Percentiles rank a stretch among this genome's conserved stretches.
These are phyloP conservation scores for Botrytis medusae DNA, from an alignment of 2,329 filamentous ascomycete genomes.

Conservation along the genomic window DNA sequence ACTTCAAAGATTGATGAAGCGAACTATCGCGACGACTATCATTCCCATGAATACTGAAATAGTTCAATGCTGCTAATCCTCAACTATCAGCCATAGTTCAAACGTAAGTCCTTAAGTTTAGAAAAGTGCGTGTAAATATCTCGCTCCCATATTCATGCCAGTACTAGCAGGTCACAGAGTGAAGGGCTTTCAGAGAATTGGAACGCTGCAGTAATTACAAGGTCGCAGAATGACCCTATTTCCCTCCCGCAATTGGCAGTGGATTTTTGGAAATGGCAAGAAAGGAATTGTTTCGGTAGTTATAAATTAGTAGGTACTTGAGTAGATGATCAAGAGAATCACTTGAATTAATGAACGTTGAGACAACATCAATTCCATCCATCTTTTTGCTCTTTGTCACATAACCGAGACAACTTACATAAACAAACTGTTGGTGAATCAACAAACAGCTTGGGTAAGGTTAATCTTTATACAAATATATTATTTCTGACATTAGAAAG, in stretches of 20 bases:
- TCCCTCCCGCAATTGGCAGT: not conserved
- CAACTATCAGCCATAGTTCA: not conserved
- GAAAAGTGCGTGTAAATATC: not conserved
- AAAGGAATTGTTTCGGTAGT: not conserved
- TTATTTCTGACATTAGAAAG: not conserved
- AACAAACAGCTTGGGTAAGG: not conserved
- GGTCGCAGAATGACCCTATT: not conserved
- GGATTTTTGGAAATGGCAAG: not conserved
- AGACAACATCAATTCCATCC: not conserved
- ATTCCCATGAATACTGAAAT: not conserved
- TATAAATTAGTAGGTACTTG: not conserved
- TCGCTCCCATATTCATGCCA: not conserved
- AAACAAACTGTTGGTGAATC: not conserved
- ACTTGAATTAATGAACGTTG: not conserved
- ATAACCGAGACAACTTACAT: not conserved
- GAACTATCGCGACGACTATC: not conserved
- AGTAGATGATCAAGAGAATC: not conserved
- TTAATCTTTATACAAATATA: not conserved
- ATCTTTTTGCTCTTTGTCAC: not conserved
- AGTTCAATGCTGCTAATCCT: not conserved
- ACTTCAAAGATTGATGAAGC: not conserved
- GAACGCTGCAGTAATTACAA: not conserved
- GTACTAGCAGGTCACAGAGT: not conserved
- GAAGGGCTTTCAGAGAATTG: not conserved
- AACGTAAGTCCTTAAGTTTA: not conserved